phyloP scores from a whole-genome alignment of 2,329 filamentous ascomycete genomes.

The Pestalotiopsis sp. region DNA sequence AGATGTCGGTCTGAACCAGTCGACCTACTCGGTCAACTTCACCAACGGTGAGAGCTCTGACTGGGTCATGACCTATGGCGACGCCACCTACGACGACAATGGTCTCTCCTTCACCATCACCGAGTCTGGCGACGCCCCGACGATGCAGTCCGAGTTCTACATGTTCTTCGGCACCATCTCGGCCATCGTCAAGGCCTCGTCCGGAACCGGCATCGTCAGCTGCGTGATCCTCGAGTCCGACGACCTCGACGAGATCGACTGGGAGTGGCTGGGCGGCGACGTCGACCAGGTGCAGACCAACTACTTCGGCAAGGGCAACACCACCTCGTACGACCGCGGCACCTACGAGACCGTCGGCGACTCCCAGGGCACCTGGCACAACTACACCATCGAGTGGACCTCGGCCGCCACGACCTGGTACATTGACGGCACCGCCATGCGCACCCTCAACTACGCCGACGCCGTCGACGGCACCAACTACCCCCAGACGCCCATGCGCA shows the following conservation, averaged over 20 bases:
- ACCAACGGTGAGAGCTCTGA: slow-evolving; percentile 56
- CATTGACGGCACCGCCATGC: slow-evolving; percentile 58
- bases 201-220: slow-evolving; percentile 72
- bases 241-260: slow-evolving; percentile 74
- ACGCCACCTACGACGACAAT: slow-evolving; percentile 10
- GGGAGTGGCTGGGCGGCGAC: slow-evolving; percentile 73
- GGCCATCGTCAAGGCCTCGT: slow-evolving; percentile 65
- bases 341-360: slow-evolving; percentile 47
- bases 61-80: slow-evolving; percentile 7
- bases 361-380: slow-evolving; percentile 51
- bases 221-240: slow-evolving; percentile 72
- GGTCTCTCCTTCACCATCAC: slow-evolving; percentile 51
- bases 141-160: slow-evolving; percentile 69
- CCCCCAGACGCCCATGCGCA: slow-evolving; percentile 60
- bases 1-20: slow-evolving; percentile 64
- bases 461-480: slow-evolving; percentile 52
- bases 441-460: slow-evolving; percentile 51
- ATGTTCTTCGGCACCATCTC: slow-evolving; percentile 78
- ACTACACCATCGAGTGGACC: slow-evolving; percentile 63
- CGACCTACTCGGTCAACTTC: slow-evolving; percentile 55
- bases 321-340: slow-evolving; percentile 56
- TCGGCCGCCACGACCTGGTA: slow-evolving; percentile 51
- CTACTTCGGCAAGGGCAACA: slow-evolving; percentile 66
- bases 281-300: slow-evolving; percentile 68
- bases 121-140: slow-evolving; percentile 51